Evolutionary conservation across 2,329 filamentous ascomycete genomes (phyloP).

Genomic region (Apiospora koreana): DNA sequence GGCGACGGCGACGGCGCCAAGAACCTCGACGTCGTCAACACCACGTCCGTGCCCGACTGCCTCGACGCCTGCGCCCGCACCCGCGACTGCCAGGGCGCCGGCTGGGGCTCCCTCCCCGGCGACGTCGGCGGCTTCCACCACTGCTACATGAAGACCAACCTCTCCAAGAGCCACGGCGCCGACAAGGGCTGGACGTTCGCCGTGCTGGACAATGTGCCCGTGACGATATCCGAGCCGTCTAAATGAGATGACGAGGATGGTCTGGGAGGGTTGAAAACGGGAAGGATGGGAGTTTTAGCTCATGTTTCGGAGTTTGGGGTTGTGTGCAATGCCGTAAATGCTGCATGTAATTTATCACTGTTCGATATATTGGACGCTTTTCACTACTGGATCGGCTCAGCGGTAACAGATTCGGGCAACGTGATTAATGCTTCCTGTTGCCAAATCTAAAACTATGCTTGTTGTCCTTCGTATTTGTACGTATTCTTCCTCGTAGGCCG

Average conservation of each 20-base stretch:
- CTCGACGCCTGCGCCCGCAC: constrained; percentile 24
- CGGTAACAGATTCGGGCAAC: background rate
- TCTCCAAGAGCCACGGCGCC: constrained; percentile 14
- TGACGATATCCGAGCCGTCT: background rate
- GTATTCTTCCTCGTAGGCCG: background rate
- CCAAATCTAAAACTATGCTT: background rate
- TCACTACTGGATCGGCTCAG: background rate
- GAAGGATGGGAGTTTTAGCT: background rate
- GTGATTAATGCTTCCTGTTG: background rate
- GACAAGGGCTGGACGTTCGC: constrained; percentile 15
- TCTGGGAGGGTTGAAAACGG: background rate
- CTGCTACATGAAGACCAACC: constrained; percentile 26
- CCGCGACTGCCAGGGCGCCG: constrained; percentile 21
- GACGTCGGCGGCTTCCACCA: constrained; percentile 14
- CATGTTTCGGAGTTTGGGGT: background rate
- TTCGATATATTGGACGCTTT: no score
- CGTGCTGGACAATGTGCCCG: background rate
- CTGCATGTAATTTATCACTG: no score
- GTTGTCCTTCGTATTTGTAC: background rate
- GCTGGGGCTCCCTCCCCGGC: constrained; percentile 23
- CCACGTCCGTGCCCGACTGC: constrained; percentile 22
- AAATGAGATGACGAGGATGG: background rate
- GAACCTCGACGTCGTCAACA: constrained; percentile 17
- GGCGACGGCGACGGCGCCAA: constrained; percentile 22
- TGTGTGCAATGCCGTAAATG: background rate